phyloP scores from a whole-genome alignment of 2,329 filamentous ascomycete genomes.

The Verticillium albo-atrum region DNA sequence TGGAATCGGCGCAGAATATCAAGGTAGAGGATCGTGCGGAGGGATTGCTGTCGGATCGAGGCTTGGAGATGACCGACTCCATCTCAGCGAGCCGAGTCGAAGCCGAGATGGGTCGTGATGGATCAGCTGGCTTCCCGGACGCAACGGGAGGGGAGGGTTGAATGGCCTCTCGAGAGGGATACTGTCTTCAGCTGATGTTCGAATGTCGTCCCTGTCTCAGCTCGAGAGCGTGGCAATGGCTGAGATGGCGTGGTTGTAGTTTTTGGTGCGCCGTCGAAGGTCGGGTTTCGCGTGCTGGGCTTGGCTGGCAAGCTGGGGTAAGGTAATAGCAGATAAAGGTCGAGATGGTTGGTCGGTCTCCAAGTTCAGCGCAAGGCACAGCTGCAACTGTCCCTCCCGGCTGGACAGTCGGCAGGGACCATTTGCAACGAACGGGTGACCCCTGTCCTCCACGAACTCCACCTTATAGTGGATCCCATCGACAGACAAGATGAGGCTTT shows the following conservation, averaged over 20 bases:
- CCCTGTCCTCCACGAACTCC: neutral
- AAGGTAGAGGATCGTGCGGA: neutral
- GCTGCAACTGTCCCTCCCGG: neutral
- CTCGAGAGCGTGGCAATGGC: neutral
- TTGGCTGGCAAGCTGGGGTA: neutral
- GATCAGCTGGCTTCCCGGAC: neutral
- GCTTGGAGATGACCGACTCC: conserved; percentile 23
- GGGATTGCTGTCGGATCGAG: conserved; percentile 4
- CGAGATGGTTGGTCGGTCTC: neutral
- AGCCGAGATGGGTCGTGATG: conserved; percentile 1
- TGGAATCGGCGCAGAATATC: conserved; percentile 1
- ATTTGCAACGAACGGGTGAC: neutral
- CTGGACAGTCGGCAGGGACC: neutral
- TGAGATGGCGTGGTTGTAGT: neutral
- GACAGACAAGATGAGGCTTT: neutral
- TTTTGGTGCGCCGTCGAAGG: neutral
- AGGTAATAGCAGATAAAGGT: no score
- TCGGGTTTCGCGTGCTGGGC: neutral
- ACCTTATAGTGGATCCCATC: neutral
- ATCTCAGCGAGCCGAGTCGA: conserved; percentile 28
- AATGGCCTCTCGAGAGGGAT: neutral
- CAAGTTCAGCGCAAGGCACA: neutral
- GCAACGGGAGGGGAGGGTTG: neutral
- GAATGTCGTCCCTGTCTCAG: neutral
- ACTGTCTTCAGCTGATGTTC: neutral